These are phyloP conservation scores for Eudorina sp. DNA, from an alignment of 139 green algal genomes.

Conservation along the genomic window DNA sequence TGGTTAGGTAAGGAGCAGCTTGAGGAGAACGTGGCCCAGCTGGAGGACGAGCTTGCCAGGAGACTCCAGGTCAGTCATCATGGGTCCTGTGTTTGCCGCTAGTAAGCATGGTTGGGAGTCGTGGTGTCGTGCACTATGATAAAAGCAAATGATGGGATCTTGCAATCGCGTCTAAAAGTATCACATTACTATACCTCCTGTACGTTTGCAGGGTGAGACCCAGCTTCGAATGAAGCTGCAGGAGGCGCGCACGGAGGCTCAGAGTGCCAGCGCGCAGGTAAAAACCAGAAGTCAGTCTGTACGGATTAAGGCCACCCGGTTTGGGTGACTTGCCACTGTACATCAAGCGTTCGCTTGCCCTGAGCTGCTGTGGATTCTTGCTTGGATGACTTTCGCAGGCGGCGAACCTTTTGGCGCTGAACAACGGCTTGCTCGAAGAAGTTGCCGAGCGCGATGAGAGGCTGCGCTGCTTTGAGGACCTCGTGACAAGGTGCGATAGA, in stretches of 20 bases:
- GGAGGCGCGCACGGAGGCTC: neutral
- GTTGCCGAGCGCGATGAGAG: slow-evolving; percentile 10
- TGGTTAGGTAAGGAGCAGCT: neutral
- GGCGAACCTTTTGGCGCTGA: slow-evolving; percentile 5
- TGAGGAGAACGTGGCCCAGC: neutral
- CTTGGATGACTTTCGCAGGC: neutral
- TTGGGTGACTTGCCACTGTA: neutral
- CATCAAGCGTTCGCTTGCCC: neutral
- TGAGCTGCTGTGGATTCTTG: neutral
- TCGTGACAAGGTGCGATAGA: slow-evolving; percentile 11
- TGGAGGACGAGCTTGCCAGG: slow-evolving; percentile 21
- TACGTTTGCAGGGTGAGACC: slow-evolving; percentile 11
- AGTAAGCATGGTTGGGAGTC: too few relatives aligned
- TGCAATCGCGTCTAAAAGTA: too few relatives aligned
- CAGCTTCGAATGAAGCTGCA: slow-evolving; percentile 23
- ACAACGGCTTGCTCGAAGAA: neutral
- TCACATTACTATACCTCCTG: too few relatives aligned
- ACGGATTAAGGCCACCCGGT: neutral
- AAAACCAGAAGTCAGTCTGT: neutral
- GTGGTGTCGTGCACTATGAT: too few relatives aligned
- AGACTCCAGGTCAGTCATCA: neutral
- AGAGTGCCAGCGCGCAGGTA: neutral
- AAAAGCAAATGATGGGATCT: too few relatives aligned
- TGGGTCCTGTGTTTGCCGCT: too few relatives aligned
- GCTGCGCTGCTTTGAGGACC: slow-evolving; percentile 18